Evolutionary conservation across 148 eudicot species (phyloP), one percentile per base, ranked within the genome.

Genomic region (Bassia scoparia): DNA sequence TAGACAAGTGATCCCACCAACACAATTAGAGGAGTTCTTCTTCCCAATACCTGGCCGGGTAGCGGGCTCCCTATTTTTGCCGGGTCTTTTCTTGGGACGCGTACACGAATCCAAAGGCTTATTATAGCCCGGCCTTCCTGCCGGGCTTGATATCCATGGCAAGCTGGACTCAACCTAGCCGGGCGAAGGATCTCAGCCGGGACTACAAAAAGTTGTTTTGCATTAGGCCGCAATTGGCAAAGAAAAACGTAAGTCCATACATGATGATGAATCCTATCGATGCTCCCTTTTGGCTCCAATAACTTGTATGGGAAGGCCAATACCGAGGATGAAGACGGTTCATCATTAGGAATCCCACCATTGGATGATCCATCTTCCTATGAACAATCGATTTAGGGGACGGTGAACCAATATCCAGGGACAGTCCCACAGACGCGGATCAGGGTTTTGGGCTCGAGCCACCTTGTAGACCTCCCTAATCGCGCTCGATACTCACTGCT

Each of bases 401-500:
- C 77, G 1, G 77, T 74, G 37, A 74, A 74, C 77, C 77, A 74
- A 61, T 74, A 74, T 3, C 77, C 77, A 4, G 77, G 77, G 29
- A 74, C 71, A 23, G 77, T 66, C 5, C 77, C 77, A 66, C 77
- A 74, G 5, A 74, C n/a, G 71, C 9, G 77, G 59, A 14, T 65
- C 63, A 2, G 66, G 62, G 13, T 71, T 74, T 15, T 74, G 77
- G 5, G 77, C 77, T 0, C 77, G 35, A 9, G 77, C 77, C 11
- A 74, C 63, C 71, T 54, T 70, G 76, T 61, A 89, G 43, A 89
- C 86, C 64, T 89, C 95, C 1, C 84, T 43, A 11, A 84, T 80
- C 1, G 95, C 95, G 44, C 80, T 89, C 95, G 87, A 87, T 9
- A 70, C 78, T 18, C 50, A n/a, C 23, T 5, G 91, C 85, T 0